A percentile compares a stretch with the other conserved stretches of the same genome.
Conservation (phyloP, 306 rosid genomes). For the Quillaja saponaria region DNA sequence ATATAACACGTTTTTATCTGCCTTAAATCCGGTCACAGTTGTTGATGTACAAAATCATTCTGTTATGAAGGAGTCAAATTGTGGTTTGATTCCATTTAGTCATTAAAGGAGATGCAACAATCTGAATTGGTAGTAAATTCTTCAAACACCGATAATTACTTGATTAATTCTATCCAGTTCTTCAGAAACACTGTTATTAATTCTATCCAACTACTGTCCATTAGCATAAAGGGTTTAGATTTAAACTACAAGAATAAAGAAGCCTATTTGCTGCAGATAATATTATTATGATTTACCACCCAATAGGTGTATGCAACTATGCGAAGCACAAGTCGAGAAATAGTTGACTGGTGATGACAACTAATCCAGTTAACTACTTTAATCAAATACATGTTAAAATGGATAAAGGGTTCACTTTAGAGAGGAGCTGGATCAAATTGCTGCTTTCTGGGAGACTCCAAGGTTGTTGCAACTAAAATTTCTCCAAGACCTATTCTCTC, state of each 20-base stretch:
- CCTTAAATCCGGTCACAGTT: not conserved
- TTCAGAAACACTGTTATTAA: not conserved
- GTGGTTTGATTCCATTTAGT: not conserved
- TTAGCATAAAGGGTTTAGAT: not conserved
- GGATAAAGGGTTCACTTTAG: constrained; percentile 1
- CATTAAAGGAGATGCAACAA: not conserved
- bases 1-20: not conserved
- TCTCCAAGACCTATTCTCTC: not conserved
- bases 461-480: not conserved
- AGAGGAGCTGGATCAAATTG: constrained; percentile 8
- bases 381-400: constrained; percentile 10
- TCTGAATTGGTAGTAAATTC: not conserved
- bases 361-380: constrained; percentile 4
- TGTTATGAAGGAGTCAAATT: not conserved
- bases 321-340: not conserved
- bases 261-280: constrained; percentile 5
- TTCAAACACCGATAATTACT: not conserved
- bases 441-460: constrained; percentile 10
- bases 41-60: not conserved
- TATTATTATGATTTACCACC: constrained; percentile 4
- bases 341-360: constrained; percentile 2
- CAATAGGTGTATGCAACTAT: constrained; percentile 2
- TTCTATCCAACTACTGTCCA: constrained; percentile 1
- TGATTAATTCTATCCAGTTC: not conserved
- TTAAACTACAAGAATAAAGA: not conserved